A percentile compares a stretch with the other conserved stretches of the same genome.
These are phyloP conservation scores for Neurospora sp. DNA, from an alignment of 495 filamentous ascomycete species.

Conservation along the genomic window DNA sequence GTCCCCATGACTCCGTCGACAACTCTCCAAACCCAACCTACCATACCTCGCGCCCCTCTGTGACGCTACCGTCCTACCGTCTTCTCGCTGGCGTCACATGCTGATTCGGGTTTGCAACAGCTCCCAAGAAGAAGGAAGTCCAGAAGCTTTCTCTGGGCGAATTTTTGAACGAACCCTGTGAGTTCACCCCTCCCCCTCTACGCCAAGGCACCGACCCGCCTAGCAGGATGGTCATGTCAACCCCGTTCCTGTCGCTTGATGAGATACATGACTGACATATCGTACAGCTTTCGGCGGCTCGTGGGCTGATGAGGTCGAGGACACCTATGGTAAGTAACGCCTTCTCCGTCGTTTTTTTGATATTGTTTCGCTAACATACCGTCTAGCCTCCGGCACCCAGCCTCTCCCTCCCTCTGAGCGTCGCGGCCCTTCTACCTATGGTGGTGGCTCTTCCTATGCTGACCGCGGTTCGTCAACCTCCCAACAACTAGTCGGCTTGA, in stretches of 20 bases:
- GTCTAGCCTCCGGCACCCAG: constrained; percentile 28
- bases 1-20: constrained; percentile 1
- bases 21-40: neutral
- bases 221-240: neutral
- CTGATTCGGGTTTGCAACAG: constrained; percentile 42
- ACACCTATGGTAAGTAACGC: constrained; percentile 53
- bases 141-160: constrained; percentile 84
- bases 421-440: constrained; percentile 20
- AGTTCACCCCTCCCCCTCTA: constrained; percentile 21
- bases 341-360: neutral
- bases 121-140: constrained; percentile 82
- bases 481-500: constrained; percentile 9
- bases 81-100: constrained; percentile 3
- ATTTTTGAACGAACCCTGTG: constrained; percentile 84
- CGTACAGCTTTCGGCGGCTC: constrained; percentile 65
- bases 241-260: neutral
- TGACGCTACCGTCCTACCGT: constrained; percentile 2
- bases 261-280: constrained; percentile 7
- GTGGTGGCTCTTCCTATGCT: constrained; percentile 18
- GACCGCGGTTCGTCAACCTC: constrained; percentile 25
- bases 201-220: constrained; percentile 13
- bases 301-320: constrained; percentile 98
- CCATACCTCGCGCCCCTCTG: constrained; percentile 7
- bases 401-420: constrained; percentile 34
- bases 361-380: constrained; percentile 8